These are phyloP conservation scores for Phyllosticta citriasiana DNA, from an alignment of 2,329 filamentous ascomycete genomes.

Conservation along the genomic window DNA sequence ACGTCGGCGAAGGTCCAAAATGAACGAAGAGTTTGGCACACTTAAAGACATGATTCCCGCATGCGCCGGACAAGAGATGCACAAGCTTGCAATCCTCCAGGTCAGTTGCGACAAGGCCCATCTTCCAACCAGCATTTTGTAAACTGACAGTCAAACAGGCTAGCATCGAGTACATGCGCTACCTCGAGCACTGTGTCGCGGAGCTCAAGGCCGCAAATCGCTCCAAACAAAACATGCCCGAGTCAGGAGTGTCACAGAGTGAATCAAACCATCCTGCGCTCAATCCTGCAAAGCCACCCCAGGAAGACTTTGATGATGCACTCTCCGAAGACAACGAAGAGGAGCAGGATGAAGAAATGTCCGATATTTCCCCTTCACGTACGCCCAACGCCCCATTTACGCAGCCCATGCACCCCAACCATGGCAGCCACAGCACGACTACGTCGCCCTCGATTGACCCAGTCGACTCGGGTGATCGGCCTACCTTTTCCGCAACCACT, in stretches of 20 bases:
- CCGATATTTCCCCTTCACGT: slow-evolving; percentile 23
- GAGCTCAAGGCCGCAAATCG: slow-evolving; percentile 52
- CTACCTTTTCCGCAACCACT: slow-evolving; percentile 35
- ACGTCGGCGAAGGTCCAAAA: slow-evolving; percentile 79
- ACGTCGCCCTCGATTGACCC: slow-evolving; percentile 27
- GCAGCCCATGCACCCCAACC: not conserved
- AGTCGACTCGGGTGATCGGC: slow-evolving; percentile 28
- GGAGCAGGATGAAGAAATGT: slow-evolving; percentile 38
- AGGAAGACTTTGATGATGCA: slow-evolving; percentile 2
- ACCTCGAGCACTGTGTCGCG: slow-evolving; percentile 77
- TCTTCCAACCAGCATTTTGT: not conserved
- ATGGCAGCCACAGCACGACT: slow-evolving; percentile 15
- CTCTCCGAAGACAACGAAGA: slow-evolving; percentile 30
- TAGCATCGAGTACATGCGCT: slow-evolving; percentile 91
- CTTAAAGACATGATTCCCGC: slow-evolving; percentile 94
- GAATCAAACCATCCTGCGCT: slow-evolving; percentile 17
- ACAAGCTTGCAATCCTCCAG: slow-evolving; percentile 91
- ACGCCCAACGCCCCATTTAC: slow-evolving; percentile 1
- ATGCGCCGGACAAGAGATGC: slow-evolving; percentile 90
- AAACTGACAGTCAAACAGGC: slow-evolving; percentile 45
- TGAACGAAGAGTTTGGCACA: slow-evolving; percentile 96
- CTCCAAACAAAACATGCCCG: not conserved
- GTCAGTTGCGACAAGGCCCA: slow-evolving; percentile 37
- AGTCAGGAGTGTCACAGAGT: not conserved
- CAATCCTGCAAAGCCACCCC: slow-evolving; percentile 19